These are phyloP conservation scores for Cornus florida DNA, from an alignment of 148 eudicot species.

Conservation along the genomic window DNA sequence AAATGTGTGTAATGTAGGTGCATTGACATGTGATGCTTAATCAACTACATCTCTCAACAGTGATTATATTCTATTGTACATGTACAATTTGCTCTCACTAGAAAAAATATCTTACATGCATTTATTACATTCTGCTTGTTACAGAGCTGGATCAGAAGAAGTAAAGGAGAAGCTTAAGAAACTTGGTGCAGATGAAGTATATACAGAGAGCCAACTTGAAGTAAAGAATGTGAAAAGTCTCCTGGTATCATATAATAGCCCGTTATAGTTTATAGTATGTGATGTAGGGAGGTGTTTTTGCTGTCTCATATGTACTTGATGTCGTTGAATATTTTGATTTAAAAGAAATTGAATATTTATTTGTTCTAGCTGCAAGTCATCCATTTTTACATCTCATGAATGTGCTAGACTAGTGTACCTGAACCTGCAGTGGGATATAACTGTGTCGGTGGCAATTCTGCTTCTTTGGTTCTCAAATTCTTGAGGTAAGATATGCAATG, in stretches of 20 bases:
- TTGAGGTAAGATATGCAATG: constrained; percentile 48
- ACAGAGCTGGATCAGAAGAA: constrained; percentile 81
- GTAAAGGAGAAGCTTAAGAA: constrained; percentile 70
- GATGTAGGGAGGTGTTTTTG: neutral
- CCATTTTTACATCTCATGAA: constrained; percentile 2
- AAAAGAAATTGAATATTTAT: neutral
- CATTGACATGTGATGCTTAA: neutral
- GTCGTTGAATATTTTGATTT: neutral
- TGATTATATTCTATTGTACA: no score
- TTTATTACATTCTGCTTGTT: constrained; percentile 15
- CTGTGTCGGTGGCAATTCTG: constrained; percentile 95
- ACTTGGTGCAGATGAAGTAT: constrained; percentile 88
- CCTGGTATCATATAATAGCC: constrained; percentile 51
- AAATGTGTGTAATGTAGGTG: neutral
- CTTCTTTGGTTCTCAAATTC: constrained; percentile 79
- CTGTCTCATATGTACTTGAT: neutral
- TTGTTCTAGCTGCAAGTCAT: neutral
- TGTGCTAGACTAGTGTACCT: constrained; percentile 56
- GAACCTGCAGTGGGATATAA: constrained; percentile 88
- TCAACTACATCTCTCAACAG: neutral
- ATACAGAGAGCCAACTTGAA: constrained; percentile 76
- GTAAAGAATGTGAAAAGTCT: constrained; percentile 73
- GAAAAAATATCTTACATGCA: constrained; percentile 2
- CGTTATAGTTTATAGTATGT: neutral
- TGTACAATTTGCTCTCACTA: neutral